Percentiles rank a stretch among this genome's conserved stretches.
These are phyloP conservation scores for Scenedesmus sp. DNA, from an alignment of 163 green algal species.

Conservation along the genomic window DNA sequence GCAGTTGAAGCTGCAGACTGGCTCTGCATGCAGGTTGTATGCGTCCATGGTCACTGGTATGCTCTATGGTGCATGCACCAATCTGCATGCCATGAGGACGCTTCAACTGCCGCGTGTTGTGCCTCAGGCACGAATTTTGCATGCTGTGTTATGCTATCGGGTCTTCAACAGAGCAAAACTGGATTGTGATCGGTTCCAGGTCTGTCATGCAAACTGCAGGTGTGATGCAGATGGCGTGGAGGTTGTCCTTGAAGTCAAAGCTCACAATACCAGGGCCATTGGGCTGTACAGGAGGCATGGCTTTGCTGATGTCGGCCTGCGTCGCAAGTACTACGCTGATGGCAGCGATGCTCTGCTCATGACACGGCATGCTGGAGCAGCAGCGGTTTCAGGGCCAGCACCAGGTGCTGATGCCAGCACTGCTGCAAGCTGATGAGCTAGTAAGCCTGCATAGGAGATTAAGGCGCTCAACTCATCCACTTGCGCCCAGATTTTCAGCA, in stretches of 20 bases:
- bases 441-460: neutral
- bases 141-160: neutral
- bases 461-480: neutral
- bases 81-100: too few species aligned
- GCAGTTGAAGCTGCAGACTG: neutral
- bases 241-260: slow-evolving; percentile 47
- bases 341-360: slow-evolving; percentile 50
- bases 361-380: neutral
- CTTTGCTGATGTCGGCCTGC: slow-evolving; percentile 33
- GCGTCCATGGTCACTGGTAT: too few species aligned
- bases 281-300: slow-evolving; percentile 30
- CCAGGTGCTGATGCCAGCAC: neutral
- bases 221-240: neutral
- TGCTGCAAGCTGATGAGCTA: neutral
- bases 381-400: neutral
- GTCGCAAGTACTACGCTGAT: slow-evolving; percentile 46
- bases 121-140: neutral
- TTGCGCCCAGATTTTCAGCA: neutral
- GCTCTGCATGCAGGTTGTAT: neutral
- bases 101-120: too few species aligned
- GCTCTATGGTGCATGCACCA: too few species aligned
- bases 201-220: neutral
- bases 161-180: neutral
- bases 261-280: slow-evolving; percentile 39
- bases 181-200: neutral